Evolutionary conservation across 129 eudicot species (phyloP), one percentile per base, ranked within the genome.

Genomic region (Dittrichia graveolens): DNA sequence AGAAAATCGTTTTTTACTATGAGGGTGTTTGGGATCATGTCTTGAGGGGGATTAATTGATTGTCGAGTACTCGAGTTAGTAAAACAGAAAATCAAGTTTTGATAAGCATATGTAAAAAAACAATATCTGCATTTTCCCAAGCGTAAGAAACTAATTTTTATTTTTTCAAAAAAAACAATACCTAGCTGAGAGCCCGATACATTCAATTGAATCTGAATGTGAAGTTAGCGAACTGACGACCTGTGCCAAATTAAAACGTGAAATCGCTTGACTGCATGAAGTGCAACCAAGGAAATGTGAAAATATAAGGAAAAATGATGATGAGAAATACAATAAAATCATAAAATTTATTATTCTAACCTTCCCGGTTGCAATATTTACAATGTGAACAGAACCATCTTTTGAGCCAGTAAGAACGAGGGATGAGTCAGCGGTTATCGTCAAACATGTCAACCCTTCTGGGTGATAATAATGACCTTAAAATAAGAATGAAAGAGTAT

Each of bases 391-490:
- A 61, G 89, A 84, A 55, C 89, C 83, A 67, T 94, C 99, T 72
- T 81, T 83, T 47, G 99, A 88, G 50, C 99, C 97, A 31, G 93
- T 86, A 62, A 94, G 87, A 69, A 86, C 97, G 66, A 88, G 91
- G 65, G 87, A 65, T 13, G 99, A 94, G 83, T 94, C 97, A 4
- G 96, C 80, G 59, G 73, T 90, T 58, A 94, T 80, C 3, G 88
- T 63, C 91, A 94, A 71, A 79, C 99, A 94, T 45, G 99, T 90
- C 73, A 94, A 57, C n/a, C 96, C 93, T 60, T 90, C 86, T 2
- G 84, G 52, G 79, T 94, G 98, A 86, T 90, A 94, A 13, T 79
- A 82, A 84, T 94, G 89, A 78, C 97, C 98, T 93, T 65, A 13
- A 47, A 59, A 69, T 43, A 75, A 45, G 4, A 16, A 61, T 3